Conservation (phyloP, 768 basidiomycete species). For the Lactifluus pinguis region DNA sequence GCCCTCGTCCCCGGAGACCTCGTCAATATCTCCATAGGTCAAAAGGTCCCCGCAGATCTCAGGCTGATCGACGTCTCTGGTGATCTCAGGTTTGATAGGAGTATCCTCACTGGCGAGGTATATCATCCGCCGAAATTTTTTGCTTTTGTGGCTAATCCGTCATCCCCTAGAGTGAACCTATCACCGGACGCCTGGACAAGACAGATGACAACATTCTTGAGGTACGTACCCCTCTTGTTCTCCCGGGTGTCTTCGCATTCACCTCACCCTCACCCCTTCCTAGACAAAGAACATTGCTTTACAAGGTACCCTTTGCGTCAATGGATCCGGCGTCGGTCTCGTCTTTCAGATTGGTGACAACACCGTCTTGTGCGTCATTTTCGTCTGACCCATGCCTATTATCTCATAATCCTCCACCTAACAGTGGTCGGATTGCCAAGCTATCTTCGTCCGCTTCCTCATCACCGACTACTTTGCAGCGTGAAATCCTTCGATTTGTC, state of each 20-base stretch:
- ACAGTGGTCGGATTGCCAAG: conserved; percentile 33
- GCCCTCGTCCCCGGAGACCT: conserved; percentile 65
- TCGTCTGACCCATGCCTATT: conserved; percentile 14
- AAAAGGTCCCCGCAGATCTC: conserved; percentile 63
- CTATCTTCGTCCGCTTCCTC: conserved; percentile 25
- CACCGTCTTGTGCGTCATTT: conserved; percentile 38
- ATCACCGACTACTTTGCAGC: conserved; percentile 41
- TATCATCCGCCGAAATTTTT: conserved; percentile 18
- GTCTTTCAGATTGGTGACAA: conserved; percentile 42
- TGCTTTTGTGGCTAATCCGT: conserved; percentile 10
- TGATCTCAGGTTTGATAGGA: conserved; percentile 53
- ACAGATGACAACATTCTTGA: conserved; percentile 27
- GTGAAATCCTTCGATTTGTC: conserved; percentile 48
- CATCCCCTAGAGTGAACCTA: conserved; percentile 13
- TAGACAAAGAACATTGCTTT: conserved; percentile 52
- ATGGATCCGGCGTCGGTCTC: conserved; percentile 39
- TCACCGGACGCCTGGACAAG: conserved; percentile 20
- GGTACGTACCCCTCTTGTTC: background rate
- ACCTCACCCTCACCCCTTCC: conserved; percentile 20
- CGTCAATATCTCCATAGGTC: conserved; percentile 52
- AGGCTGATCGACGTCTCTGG: conserved; percentile 49
- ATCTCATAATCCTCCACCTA: background rate
- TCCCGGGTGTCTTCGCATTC: background rate
- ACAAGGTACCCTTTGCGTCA: conserved; percentile 46
- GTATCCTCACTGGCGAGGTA: conserved; percentile 58